Evolutionary conservation across 257 asterid species (phyloP), one percentile per base, ranked within the genome.

Genomic region (Datura wrightii): DNA sequence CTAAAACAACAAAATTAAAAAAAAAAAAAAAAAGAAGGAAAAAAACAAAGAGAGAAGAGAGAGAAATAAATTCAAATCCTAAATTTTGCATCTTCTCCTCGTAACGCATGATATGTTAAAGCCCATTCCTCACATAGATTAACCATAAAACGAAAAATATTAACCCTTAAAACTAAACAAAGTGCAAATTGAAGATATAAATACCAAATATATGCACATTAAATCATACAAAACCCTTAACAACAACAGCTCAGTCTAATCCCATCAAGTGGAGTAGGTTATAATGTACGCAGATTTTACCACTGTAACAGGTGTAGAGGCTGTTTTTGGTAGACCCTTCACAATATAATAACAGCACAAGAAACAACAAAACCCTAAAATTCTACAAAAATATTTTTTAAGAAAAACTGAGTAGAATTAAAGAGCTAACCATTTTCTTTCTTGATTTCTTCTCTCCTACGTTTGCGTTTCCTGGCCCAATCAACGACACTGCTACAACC

Each of bases 401-500:
- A 24, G 10, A 11, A 74, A 74, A 44, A 44, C 44, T 6, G 48
- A 74, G 16, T 19, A 6, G 18, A 74, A 74, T 34, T 8, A 36
- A 19, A 46, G 4, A 46, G 4, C 58, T 44, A 19, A 72, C 80
- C 59, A 46, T 72, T 72, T 72, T 72, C 41, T 72, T 46, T 72
- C 5, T 24, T 46, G 19, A 50, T 72, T 11, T 72, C 80, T 72
- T 72, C 80, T 72, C 80, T 72, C 18, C 80, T 72, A 4, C 80
- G 80, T 31, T 72, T 19, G 59, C 80, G 58, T 4, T 46, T 72
- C 59, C 80, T 58, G n/a, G 37, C 80, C 80, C 19, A 72, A 69
- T 89, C 93, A 5, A 90, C 87, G 52, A 92, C 70, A 82, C 67
- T 83, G 59, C 72, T 34, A 65, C 87, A 81, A 15, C 76, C 91